Evolutionary conservation across 164 flowering plant species (phyloP).

Genomic region (Aristolochia fimbriata): DNA sequence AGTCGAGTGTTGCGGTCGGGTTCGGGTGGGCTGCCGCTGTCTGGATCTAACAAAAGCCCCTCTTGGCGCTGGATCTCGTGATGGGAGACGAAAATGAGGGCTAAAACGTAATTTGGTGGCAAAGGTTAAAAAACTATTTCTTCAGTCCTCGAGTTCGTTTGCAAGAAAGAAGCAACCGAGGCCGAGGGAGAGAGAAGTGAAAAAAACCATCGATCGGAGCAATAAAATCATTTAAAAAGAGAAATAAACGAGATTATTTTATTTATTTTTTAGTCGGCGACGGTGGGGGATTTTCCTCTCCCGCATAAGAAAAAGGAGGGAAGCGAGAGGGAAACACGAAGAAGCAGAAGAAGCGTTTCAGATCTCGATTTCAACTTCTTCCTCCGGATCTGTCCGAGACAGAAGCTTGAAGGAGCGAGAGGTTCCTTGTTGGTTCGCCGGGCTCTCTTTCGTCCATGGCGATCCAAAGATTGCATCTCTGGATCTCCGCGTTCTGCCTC

Average conservation of each 20-base stretch:
- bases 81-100: too few species aligned
- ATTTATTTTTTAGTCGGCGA: neutral
- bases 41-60: neutral
- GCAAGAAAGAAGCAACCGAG: neutral
- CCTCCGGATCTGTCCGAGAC: neutral
- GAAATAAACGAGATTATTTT: neutral
- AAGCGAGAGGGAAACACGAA: slow-evolving; percentile 1
- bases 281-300: too few species aligned
- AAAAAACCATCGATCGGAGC: neutral
- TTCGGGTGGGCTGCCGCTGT: neutral
- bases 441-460: slow-evolving; percentile 23
- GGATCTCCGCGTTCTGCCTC: slow-evolving; percentile 22
- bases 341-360: neutral
- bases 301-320: too few species aligned
- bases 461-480: slow-evolving; percentile 11
- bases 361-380: slow-evolving; percentile 15
- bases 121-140: too few species aligned
- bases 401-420: neutral
- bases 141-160: neutral
- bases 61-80: too few species aligned
- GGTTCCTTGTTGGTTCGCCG: neutral
- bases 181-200: too few species aligned
- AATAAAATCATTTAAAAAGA: neutral
- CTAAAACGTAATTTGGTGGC: too few species aligned
- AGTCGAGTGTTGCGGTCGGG: neutral